Evolutionary conservation across 176 grass and related monocot genomes (phyloP).

Genomic region (Cenchrus purpureus): DNA sequence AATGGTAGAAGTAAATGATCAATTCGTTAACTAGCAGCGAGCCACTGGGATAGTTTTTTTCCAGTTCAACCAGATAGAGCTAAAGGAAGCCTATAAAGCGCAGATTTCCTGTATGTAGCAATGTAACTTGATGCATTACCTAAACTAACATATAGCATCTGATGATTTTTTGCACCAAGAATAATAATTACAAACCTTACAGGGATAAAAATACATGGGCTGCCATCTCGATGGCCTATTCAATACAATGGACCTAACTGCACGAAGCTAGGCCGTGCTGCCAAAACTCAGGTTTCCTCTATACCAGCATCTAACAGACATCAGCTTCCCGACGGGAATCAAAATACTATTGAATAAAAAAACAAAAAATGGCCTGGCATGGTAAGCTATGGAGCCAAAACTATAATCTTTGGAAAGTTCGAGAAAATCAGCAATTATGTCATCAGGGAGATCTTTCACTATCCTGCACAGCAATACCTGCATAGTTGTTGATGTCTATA

Average conservation of each 20-base stretch:
- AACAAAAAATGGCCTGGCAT: constrained; percentile 19
- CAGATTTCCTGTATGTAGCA: not conserved
- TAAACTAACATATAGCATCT: constrained; percentile 44
- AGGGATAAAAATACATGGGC: constrained; percentile 50
- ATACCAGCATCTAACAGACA: constrained; percentile 47
- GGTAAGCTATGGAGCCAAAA: constrained; percentile 38
- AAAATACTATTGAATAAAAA: constrained; percentile 31
- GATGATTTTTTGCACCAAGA: constrained; percentile 24
- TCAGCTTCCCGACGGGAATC: constrained; percentile 21
- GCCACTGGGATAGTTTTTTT: too few species aligned
- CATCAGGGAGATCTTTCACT: not conserved
- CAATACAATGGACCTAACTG: constrained; percentile 40
- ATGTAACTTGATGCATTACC: constrained; percentile 27
- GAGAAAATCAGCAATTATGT: not conserved
- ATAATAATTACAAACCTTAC: constrained; percentile 77
- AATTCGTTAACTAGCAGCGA: too few species aligned
- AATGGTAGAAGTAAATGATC: too few species aligned
- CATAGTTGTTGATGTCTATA: constrained; percentile 1
- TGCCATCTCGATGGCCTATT: constrained; percentile 46
- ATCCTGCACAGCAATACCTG: constrained; percentile 39
- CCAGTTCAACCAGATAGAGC: too few species aligned
- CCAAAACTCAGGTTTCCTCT: constrained; percentile 42
- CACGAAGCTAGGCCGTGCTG: constrained; percentile 38
- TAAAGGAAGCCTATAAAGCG: too few species aligned
- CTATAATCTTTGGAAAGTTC: constrained; percentile 7